Evolutionary conservation across 2,329 filamentous ascomycete genomes (phyloP).

Genomic region (Hortaea werneckii): DNA sequence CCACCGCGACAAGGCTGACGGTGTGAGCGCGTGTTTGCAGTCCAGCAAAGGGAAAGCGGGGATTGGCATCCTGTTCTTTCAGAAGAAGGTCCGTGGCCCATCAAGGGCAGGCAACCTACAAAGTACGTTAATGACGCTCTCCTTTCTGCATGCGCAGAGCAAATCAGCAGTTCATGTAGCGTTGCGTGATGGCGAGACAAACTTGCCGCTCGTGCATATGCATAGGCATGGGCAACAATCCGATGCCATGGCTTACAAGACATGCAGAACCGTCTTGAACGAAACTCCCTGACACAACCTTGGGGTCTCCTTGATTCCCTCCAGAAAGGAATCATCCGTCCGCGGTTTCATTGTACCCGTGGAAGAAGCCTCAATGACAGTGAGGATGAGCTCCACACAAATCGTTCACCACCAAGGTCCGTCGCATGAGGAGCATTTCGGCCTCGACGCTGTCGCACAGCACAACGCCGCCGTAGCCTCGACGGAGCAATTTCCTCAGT

Average conservation of each 20-base stretch:
- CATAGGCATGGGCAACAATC: slow-evolving; percentile 3
- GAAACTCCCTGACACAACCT: slow-evolving; percentile 2
- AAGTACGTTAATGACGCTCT: slow-evolving; percentile 16
- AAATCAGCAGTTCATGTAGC: slow-evolving; percentile 18
- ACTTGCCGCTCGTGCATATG: slow-evolving; percentile 9
- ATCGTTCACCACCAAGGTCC: slow-evolving; percentile 15
- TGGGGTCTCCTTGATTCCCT: slow-evolving; percentile 5
- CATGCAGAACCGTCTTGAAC: slow-evolving; percentile 16
- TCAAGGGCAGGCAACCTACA: slow-evolving; percentile 19
- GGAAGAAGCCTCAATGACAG: slow-evolving; percentile 5
- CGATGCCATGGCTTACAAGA: slow-evolving; percentile 25
- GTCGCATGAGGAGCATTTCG: slow-evolving; percentile 21
- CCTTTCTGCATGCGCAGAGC: slow-evolving; percentile 4
- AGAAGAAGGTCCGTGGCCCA: slow-evolving; percentile 17
- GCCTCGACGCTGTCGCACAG: slow-evolving; percentile 32
- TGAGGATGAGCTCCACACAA: slow-evolving; percentile 16
- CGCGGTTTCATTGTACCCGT: neutral
- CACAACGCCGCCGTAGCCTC: slow-evolving; percentile 30
- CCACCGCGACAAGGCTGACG: slow-evolving; percentile 10
- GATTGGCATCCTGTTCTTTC: slow-evolving; percentile 8
- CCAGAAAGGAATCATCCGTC: slow-evolving; percentile 4
- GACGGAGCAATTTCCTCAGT: slow-evolving; percentile 24
- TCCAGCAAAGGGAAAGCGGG: slow-evolving; percentile 16
- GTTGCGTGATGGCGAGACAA: slow-evolving; percentile 17
- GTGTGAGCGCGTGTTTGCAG: slow-evolving; percentile 5